Conservation (phyloP, 352 stramenopile species). For the Globisporangium megalacanthum region DNA sequence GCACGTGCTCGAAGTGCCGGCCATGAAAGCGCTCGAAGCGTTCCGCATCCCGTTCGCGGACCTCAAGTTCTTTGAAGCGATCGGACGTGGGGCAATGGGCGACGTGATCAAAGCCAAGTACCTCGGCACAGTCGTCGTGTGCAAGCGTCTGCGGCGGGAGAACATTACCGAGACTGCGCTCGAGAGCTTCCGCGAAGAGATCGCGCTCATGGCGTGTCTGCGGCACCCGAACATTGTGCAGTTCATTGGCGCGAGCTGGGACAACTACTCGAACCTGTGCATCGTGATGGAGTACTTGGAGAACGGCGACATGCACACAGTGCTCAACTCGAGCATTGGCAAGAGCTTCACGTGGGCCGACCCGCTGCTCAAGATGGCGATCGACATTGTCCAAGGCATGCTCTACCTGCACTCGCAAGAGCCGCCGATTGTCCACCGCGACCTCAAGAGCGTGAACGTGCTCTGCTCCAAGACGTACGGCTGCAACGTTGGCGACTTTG, state of each 20-base stretch:
- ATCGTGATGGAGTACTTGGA: slow-evolving; percentile 90
- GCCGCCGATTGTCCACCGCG: slow-evolving; percentile 75
- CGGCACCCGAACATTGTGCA: slow-evolving; percentile 87
- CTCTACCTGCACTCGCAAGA: slow-evolving; percentile 86
- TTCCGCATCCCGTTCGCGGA: slow-evolving; percentile 83
- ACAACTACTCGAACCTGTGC: slow-evolving; percentile 85
- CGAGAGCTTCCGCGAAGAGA: slow-evolving; percentile 78
- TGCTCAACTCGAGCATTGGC: slow-evolving; percentile 75
- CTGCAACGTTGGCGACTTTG: slow-evolving; percentile 88
- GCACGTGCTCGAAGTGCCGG: slow-evolving; percentile 53
- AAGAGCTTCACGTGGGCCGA: slow-evolving; percentile 82
- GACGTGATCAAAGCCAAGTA: slow-evolving; percentile 89
- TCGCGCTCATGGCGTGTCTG: slow-evolving; percentile 82
- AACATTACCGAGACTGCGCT: slow-evolving; percentile 68
- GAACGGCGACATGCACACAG: slow-evolving; percentile 84
- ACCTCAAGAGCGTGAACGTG: slow-evolving; percentile 88
- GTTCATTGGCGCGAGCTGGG: slow-evolving; percentile 86
- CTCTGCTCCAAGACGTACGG: slow-evolving; percentile 84
- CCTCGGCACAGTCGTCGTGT: slow-evolving; percentile 83
- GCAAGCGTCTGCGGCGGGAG: slow-evolving; percentile 84
- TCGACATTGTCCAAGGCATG: slow-evolving; percentile 83
- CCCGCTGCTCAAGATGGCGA: slow-evolving; percentile 82
- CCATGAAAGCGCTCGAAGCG: slow-evolving; percentile 74
- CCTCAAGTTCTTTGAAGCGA: slow-evolving; percentile 75
- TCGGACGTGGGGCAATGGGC: slow-evolving; percentile 73